Base-by-base conservation (phyloP, 176 grass and related monocot genomes). In the Oryza nivara region DNA sequence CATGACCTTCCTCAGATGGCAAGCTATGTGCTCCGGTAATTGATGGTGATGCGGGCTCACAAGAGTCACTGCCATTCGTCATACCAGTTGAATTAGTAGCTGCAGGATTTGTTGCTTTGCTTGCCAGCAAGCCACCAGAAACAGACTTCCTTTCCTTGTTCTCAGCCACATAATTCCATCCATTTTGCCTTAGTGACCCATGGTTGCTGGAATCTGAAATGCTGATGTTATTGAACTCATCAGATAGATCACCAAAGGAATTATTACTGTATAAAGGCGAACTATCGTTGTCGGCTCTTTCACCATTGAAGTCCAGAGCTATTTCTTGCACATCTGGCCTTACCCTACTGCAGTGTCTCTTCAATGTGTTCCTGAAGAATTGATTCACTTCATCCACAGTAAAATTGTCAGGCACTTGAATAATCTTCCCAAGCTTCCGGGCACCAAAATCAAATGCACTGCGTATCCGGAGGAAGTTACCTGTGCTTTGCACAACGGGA, bases 391-490 rank as follows among this genome's bases (percentile, higher is more conserved):
- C 92, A 77, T 83, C 75, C 49, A 73, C 72, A 77, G 83, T 88
- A 79, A 75, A 84, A 77, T 22, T 68, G 70, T 71, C 46, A 86
- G 95, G 88, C 35, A 87, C 45, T 67, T 87, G 89, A 81, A 98
- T 85, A 75, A 93, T 93, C 68, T 86, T 90, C 44, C 89, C 91
- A 68, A 98, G 92, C 83, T 98, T 95, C 20, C 89, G 89, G 67
- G 93, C 96, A 47, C 96, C 96, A 83, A 93, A 91, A 56, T 89
- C 89, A 91, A 98, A 98, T 79, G 96, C 96, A 74, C 92, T 95
- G 26, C 85, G 90, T 92, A 95, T 98, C 28, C 95, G 84, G 41
- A 89, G 93, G 58, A 95, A 98, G 74, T 95, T 98, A 34, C 95
- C 91, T 98, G 80, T 7, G 12, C 11, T 64, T 64, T 17, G 26